Evolutionary conservation across 2,329 filamentous ascomycete genomes (phyloP).

Genomic region (Trichoderma atroviride): DNA sequence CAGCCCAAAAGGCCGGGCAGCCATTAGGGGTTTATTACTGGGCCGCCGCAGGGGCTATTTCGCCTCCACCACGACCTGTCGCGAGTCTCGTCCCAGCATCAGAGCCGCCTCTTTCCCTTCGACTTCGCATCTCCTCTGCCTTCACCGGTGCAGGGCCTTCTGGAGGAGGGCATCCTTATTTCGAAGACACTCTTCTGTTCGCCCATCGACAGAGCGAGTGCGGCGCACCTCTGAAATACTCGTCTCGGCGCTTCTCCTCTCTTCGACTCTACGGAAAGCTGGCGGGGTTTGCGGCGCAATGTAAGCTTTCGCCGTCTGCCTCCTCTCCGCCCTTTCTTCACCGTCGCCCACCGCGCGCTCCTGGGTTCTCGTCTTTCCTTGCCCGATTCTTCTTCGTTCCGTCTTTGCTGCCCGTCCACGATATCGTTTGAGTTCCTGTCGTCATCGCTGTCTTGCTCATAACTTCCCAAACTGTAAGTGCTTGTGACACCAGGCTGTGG

Average conservation of each 20-base stretch:
- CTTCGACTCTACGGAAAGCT: not conserved
- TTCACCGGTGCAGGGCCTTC: conserved; percentile 4
- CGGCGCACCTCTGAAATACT: conserved; percentile 1
- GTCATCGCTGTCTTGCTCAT: not conserved
- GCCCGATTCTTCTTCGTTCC: not conserved
- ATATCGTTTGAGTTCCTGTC: conserved; percentile 1
- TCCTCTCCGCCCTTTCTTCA: not conserved
- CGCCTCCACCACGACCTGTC: conserved; percentile 25
- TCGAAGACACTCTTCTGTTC: not conserved
- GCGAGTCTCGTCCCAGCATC: conserved; percentile 24
- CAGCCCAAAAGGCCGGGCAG: conserved; percentile 13
- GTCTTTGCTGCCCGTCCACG: not conserved
- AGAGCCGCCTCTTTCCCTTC: not conserved
- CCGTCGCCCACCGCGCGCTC: not conserved
- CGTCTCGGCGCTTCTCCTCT: not conserved
- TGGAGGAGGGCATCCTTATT: not conserved
- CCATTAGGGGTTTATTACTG: conserved; percentile 24
- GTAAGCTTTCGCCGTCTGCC: conserved; percentile 23
- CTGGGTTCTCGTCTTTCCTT: not conserved
- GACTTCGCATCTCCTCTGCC: conserved; percentile 4
- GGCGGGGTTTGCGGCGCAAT: conserved; percentile 28
- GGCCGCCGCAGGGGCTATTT: conserved; percentile 17
- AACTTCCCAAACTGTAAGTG: conserved; percentile 18
- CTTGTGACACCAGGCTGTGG: not conserved
- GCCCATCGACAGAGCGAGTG: conserved; percentile 8